phyloP scores from a whole-genome alignment of 768 basidiomycete genomes.

The Psilocybe sp. region DNA sequence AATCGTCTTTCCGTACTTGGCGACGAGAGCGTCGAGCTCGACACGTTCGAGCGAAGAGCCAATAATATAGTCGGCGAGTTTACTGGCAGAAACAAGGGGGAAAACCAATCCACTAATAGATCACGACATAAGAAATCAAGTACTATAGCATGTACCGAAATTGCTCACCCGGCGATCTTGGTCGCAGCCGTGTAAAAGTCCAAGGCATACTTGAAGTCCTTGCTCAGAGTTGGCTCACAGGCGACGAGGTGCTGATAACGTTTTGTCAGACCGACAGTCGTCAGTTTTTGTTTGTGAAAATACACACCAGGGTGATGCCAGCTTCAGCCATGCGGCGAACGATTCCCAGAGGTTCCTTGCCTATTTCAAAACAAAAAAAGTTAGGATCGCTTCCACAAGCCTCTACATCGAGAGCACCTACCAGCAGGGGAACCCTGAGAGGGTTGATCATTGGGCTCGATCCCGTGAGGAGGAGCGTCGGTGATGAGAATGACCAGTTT shows the following conservation, averaged over 20 bases:
- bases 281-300: neutral
- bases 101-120: neutral
- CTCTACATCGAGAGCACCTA: no score
- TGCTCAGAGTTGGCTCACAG: neutral
- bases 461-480: slow-evolving; percentile 18
- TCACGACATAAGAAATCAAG: no score
- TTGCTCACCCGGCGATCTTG: neutral
- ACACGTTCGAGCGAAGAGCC: neutral
- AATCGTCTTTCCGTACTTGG: neutral
- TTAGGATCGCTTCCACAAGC: no score
- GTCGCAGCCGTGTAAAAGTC: neutral
- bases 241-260: neutral
- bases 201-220: neutral
- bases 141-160: no score
- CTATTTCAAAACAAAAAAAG: no score
- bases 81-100: neutral
- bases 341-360: neutral
- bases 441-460: slow-evolving; percentile 10
- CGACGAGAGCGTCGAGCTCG: neutral
- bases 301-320: neutral
- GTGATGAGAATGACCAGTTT: slow-evolving; percentile 14
- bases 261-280: neutral
- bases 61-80: neutral
- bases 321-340: neutral
- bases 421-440: neutral